Conservation (phyloP, 805 yeast species). For the Brettanomyces sp. region DNA sequence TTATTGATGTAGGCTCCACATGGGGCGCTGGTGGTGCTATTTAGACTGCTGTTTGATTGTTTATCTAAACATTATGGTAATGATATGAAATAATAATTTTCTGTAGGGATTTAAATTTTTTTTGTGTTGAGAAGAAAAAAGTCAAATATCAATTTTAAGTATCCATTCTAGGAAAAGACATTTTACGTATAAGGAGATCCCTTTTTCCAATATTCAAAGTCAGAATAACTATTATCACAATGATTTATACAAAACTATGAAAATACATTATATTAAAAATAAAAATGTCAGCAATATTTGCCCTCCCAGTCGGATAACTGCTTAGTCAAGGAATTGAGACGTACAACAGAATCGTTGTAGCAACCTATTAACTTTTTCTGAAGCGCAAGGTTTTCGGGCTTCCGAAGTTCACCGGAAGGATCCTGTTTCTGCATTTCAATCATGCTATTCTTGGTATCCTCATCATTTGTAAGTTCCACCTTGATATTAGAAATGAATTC, state of each 20-base stretch:
- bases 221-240: too few species aligned
- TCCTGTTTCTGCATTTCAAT: constrained; percentile 19
- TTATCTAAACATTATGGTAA: not conserved
- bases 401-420: constrained; percentile 16
- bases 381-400: constrained; percentile 17
- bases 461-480: constrained; percentile 69
- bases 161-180: too few species aligned
- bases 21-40: constrained; percentile 9
- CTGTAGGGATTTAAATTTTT: too few species aligned
- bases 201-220: too few species aligned
- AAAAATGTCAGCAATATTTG: constrained; percentile 36
- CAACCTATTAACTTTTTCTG: constrained; percentile 35
- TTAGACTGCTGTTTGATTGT: not conserved
- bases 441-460: constrained; percentile 37
- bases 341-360: constrained; percentile 48
- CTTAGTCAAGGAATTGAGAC: constrained; percentile 68
- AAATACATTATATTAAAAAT: not conserved
- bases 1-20: constrained; percentile 13
- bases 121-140: too few species aligned
- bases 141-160: too few species aligned
- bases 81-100: too few species aligned
- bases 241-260: too few species aligned
- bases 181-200: too few species aligned
- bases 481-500: constrained; percentile 89
- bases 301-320: constrained; percentile 75